phyloP scores from a whole-genome alignment of 2,329 filamentous ascomycete species.

The Paraphoma chrysanthemicola region DNA sequence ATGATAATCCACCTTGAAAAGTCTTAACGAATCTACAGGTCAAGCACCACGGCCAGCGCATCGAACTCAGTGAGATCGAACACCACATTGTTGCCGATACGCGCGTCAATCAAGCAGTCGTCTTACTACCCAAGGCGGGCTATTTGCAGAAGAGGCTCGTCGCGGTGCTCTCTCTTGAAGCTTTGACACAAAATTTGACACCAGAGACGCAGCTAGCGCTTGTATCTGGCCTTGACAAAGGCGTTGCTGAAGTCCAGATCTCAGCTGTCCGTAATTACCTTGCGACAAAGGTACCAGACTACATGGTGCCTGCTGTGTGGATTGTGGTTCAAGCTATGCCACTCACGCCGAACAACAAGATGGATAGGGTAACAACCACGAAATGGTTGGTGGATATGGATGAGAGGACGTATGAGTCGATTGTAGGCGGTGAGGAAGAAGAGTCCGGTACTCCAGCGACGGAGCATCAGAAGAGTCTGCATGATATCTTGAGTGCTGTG shows the following conservation, averaged over 20 bases:
- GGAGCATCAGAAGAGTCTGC: conserved; percentile 18
- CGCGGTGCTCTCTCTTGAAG: conserved; percentile 8
- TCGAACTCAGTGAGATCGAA: conserved; percentile 35
- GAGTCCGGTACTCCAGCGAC: conserved; percentile 14
- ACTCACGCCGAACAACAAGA: conserved; percentile 18
- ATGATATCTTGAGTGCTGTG: conserved; percentile 30
- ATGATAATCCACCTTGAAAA: too few species aligned
- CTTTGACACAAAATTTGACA: background rate
- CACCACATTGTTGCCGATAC: background rate
- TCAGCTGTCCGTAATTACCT: background rate
- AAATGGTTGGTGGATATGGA: conserved; percentile 15
- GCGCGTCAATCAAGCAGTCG: conserved; percentile 5
- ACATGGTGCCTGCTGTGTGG: conserved; percentile 31
- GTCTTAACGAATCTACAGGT: too few species aligned
- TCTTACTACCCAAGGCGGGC: conserved; percentile 7
- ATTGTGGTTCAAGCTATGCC: conserved; percentile 38
- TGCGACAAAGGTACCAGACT: conserved; percentile 16
- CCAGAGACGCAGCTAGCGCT: conserved; percentile 3
- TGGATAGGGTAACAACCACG: conserved; percentile 28
- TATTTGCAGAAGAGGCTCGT: conserved; percentile 15
- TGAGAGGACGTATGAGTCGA: conserved; percentile 10
- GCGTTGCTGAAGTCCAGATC: background rate
- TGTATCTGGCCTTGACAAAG: background rate
- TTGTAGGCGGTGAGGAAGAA: conserved; percentile 11
- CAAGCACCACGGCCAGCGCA: conserved; percentile 30